A percentile compares a stretch with the other conserved stretches of the same genome.
phyloP scores from a whole-genome alignment of 179 eudicot genomes.

The Spergularia azorica region DNA sequence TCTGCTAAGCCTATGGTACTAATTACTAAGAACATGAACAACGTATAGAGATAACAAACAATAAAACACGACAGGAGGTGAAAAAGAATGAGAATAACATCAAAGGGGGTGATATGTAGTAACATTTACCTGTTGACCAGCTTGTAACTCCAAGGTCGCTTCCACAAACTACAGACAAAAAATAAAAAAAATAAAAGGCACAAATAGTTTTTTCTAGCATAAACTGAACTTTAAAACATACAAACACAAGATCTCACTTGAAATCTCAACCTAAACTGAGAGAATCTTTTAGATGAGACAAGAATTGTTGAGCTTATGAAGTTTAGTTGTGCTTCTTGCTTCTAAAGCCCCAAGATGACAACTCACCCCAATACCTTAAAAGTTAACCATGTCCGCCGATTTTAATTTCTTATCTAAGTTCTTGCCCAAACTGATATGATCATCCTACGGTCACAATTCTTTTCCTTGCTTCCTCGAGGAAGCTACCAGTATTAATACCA shows the following conservation, averaged over 20 bases:
- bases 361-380: no score
- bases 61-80: background rate
- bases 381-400: no score
- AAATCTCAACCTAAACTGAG: background rate
- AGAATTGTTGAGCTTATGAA: no score
- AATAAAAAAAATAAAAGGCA: background rate
- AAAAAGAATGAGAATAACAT: background rate
- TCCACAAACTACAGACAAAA: slow-evolving; percentile 78
- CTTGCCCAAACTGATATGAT: slow-evolving; percentile 4
- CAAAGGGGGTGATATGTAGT: background rate
- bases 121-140: slow-evolving; percentile 55
- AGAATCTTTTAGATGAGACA: no score
- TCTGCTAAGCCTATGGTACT: background rate
- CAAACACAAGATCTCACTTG: background rate
- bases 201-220: background rate
- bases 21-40: background rate
- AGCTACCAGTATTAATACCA: background rate
- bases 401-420: no score
- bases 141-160: slow-evolving; percentile 67
- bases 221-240: slow-evolving; percentile 5
- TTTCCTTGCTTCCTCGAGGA: background rate
- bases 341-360: no score
- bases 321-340: no score
- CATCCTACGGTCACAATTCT: background rate
- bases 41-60: background rate